Conservation (phyloP, 257 asterid genomes). For the Orobanche coerulescens region DNA sequence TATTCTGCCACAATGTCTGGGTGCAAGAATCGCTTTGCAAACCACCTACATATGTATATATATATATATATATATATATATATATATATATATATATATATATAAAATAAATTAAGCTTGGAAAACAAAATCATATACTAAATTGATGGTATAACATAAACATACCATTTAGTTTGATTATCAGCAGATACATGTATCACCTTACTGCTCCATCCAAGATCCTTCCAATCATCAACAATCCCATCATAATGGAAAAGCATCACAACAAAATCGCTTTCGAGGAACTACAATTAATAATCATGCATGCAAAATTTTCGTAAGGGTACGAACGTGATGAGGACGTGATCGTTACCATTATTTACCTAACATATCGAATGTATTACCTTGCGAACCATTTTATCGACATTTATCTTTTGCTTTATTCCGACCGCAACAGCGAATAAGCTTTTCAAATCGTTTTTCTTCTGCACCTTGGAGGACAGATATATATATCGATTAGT, state of each 20-base stretch:
- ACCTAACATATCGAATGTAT: background rate
- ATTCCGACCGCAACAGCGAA: slow-evolving; percentile 69
- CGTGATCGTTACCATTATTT: background rate
- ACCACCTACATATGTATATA: too few species aligned
- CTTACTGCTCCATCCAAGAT: slow-evolving; percentile 47
- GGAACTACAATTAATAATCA: slow-evolving; percentile 40
- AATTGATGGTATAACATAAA: too few species aligned
- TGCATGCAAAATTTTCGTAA: background rate
- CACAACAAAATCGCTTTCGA: slow-evolving; percentile 54
- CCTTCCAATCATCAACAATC: slow-evolving; percentile 64
- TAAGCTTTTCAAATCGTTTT: slow-evolving; percentile 34
- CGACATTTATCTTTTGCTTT: slow-evolving; percentile 60
- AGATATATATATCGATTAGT: too few species aligned
- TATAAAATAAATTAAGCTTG: too few species aligned
- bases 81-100: too few species aligned
- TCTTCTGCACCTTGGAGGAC: slow-evolving; percentile 31
- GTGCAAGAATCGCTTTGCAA: slow-evolving; percentile 69
- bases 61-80: too few species aligned
- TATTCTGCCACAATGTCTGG: slow-evolving; percentile 69
- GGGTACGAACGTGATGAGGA: background rate
- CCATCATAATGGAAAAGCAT: slow-evolving; percentile 95
- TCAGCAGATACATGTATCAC: slow-evolving; percentile 61
- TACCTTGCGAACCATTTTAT: slow-evolving; percentile 63
- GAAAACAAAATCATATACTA: too few species aligned
- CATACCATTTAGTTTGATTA: slow-evolving; percentile 89